Evolutionary conservation across 1,284 basidiomycete genomes (phyloP).

Genomic region (Psilocybe mexicana): DNA sequence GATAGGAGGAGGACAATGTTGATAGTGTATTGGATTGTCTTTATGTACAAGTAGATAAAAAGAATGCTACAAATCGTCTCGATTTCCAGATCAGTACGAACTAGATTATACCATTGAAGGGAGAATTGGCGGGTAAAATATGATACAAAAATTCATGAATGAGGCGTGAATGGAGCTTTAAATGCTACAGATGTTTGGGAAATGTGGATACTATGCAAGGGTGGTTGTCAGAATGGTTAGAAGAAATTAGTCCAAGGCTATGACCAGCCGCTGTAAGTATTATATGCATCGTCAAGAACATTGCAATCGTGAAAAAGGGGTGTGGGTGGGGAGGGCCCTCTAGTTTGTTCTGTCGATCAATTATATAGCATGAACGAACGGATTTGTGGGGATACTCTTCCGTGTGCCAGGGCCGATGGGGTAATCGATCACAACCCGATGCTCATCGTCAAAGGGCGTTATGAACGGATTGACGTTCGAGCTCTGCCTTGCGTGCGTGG

Average conservation of each 20-base stretch:
- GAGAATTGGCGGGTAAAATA: background rate
- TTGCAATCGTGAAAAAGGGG: conserved; percentile 3
- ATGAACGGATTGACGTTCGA: conserved; percentile 56
- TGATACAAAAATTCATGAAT: background rate
- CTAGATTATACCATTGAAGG: background rate
- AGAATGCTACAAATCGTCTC: conserved; percentile 18
- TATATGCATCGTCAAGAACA: background rate
- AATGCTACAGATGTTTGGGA: background rate
- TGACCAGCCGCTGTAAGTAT: background rate
- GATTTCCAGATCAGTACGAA: conserved; percentile 21
- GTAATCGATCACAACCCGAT: conserved; percentile 37
- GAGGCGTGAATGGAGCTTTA: background rate
- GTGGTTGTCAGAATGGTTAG: background rate
- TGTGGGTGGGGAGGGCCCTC: background rate
- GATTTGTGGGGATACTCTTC: conserved; percentile 46
- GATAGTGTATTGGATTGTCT: conserved; percentile 1
- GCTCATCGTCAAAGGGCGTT: conserved; percentile 78
- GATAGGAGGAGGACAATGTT: background rate
- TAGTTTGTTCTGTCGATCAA: background rate
- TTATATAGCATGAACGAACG: conserved; percentile 38
- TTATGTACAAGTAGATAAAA: conserved; percentile 4
- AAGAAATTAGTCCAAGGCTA: background rate
- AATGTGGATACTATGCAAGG: background rate
- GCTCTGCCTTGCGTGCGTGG: conserved; percentile 41
- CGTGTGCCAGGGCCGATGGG: conserved; percentile 29